A percentile compares a stretch with the other conserved stretches of the same genome.
These are phyloP conservation scores for Microstegium vimineum DNA, from an alignment of 176 grass and related monocot species.

Conservation along the genomic window DNA sequence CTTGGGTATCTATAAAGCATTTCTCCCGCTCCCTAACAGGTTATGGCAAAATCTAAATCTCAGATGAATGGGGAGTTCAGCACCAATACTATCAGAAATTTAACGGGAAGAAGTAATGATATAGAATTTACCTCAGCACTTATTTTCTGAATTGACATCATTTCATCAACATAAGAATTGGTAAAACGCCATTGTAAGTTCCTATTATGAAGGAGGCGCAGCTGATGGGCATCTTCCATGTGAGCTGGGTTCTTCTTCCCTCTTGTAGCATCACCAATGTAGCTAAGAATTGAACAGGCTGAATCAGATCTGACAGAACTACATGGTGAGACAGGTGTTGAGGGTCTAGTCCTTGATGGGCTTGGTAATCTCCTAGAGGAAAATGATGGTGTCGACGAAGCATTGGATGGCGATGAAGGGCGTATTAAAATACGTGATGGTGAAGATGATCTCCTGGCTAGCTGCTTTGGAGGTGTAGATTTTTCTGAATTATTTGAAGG, in stretches of 20 bases:
- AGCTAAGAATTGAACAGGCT: slow-evolving; percentile 57
- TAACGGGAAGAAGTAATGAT: background rate
- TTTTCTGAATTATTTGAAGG: slow-evolving; percentile 60
- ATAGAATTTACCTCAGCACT: slow-evolving; percentile 67
- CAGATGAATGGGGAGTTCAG: background rate
- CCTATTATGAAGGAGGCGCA: slow-evolving; percentile 75
- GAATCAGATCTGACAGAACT: slow-evolving; percentile 59
- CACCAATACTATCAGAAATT: slow-evolving; percentile 1
- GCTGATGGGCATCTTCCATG: slow-evolving; percentile 79
- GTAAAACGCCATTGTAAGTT: slow-evolving; percentile 87
- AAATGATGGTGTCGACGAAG: slow-evolving; percentile 37
- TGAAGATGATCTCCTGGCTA: slow-evolving; percentile 58
- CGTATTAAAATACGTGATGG: slow-evolving; percentile 42
- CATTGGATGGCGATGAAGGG: slow-evolving; percentile 58
- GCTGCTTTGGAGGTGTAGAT: slow-evolving; percentile 36
- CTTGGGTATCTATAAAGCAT: background rate
- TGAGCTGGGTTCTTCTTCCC: slow-evolving; percentile 67
- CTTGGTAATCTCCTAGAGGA: slow-evolving; percentile 56
- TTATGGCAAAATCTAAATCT: background rate
- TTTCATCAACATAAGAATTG: slow-evolving; percentile 75
- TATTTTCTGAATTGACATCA: slow-evolving; percentile 73
- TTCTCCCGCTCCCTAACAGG: background rate
- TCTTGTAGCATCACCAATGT: slow-evolving; percentile 61
- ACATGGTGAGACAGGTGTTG: slow-evolving; percentile 76
- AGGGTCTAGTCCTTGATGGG: slow-evolving; percentile 71